Evolutionary conservation across 495 filamentous ascomycete genomes (phyloP).

Genomic region (Antarctomyces pellizariae): DNA sequence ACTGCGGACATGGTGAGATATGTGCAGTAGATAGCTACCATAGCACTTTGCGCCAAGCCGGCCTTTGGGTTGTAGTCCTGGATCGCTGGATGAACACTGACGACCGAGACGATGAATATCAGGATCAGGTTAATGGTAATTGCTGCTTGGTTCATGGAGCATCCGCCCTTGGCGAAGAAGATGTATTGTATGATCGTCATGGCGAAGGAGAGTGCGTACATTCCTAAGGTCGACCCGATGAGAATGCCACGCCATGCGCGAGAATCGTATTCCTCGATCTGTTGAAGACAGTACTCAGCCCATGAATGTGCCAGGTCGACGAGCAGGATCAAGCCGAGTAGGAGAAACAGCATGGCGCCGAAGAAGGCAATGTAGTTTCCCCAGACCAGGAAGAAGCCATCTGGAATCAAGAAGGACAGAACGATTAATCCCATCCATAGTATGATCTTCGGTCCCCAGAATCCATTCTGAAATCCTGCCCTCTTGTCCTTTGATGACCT

Average conservation of each 20-base stretch:
- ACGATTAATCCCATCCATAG: constrained; percentile 73
- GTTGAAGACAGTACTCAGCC: constrained; percentile 84
- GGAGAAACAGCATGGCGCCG: constrained; percentile 80
- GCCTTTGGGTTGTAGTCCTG: constrained; percentile 87
- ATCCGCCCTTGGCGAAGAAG: constrained; percentile 70
- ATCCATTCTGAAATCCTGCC: constrained; percentile 81
- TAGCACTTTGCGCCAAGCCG: constrained; percentile 84
- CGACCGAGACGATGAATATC: constrained; percentile 52
- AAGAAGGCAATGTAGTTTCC: constrained; percentile 81
- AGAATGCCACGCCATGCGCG: constrained; percentile 61
- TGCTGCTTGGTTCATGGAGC: constrained; percentile 78
- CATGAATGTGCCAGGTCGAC: constrained; percentile 95
- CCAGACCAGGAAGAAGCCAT: constrained; percentile 86
- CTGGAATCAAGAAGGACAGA: constrained; percentile 83
- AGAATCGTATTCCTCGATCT: constrained; percentile 81
- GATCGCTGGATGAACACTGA: constrained; percentile 76
- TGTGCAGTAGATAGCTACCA: constrained; percentile 95
- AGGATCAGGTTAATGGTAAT: constrained; percentile 67
- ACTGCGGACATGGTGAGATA: constrained; percentile 97
- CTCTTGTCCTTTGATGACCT: constrained; percentile 67
- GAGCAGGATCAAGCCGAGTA: constrained; percentile 75
- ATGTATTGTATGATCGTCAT: constrained; percentile 96
- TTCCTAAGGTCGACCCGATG: constrained; percentile 77
- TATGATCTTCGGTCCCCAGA: constrained; percentile 62
- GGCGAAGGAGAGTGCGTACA: constrained; percentile 73